A percentile compares a stretch with the other conserved stretches of the same genome.
Conservation (phyloP, 768 basidiomycete genomes). For the Podaxis sp. region DNA sequence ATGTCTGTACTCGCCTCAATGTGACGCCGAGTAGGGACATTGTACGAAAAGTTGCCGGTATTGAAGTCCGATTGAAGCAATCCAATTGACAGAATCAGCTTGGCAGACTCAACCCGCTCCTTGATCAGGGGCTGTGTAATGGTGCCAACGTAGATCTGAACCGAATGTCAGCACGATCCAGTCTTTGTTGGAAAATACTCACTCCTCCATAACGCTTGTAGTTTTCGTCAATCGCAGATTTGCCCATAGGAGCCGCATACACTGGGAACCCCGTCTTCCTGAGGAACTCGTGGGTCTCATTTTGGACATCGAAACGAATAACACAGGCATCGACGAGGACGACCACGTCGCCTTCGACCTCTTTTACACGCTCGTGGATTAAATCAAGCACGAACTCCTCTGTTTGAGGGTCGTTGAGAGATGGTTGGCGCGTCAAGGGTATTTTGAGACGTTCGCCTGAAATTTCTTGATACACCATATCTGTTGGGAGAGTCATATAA, state of each 20-base stretch:
- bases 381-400: conserved; percentile 73
- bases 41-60: conserved; percentile 83
- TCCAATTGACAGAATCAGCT: conserved; percentile 75
- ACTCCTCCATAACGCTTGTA: conserved; percentile 80
- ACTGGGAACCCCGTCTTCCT: conserved; percentile 69
- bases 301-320: conserved; percentile 64
- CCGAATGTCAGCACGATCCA: conserved; percentile 8
- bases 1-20: conserved; percentile 51
- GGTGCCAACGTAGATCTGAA: conserved; percentile 74
- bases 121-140: conserved; percentile 66
- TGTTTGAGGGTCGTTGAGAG: conserved; percentile 54
- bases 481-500: conserved; percentile 85
- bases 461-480: conserved; percentile 71
- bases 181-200: conserved; percentile 27
- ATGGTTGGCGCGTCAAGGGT: conserved; percentile 50
- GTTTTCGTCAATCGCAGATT: conserved; percentile 70
- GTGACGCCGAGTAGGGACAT: conserved; percentile 54
- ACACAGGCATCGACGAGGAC: conserved; percentile 84
- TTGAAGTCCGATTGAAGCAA: conserved; percentile 79
- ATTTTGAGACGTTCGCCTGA: conserved; percentile 61
- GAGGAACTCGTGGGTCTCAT: conserved; percentile 64
- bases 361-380: conserved; percentile 63
- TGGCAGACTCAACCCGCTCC: conserved; percentile 71
- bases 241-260: conserved; percentile 80
- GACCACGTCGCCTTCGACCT: conserved; percentile 66